Evolutionary conservation across 371 early-diverging fungal species (phyloP).

Genomic region (Lichtheimia ramosa): DNA sequence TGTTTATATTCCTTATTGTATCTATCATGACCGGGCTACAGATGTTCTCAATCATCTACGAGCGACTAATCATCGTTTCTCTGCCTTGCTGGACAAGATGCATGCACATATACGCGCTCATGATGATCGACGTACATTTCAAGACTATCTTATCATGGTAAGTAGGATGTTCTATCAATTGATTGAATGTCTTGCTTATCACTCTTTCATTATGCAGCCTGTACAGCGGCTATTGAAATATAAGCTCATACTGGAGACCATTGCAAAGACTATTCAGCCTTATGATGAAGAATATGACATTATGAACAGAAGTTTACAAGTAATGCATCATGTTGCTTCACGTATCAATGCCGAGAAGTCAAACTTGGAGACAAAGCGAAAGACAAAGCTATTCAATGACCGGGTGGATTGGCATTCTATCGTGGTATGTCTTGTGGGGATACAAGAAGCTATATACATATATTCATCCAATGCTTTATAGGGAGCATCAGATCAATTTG

Average conservation of each 20-base stretch:
- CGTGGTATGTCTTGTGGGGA: not conserved
- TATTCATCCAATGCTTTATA: not conserved
- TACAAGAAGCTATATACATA: too few species aligned
- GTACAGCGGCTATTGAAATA: slow-evolving; percentile 47
- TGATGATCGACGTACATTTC: slow-evolving; percentile 26
- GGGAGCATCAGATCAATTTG: slow-evolving; percentile 34
- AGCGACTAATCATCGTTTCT: slow-evolving; percentile 25
- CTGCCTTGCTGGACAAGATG: slow-evolving; percentile 20
- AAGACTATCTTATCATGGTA: slow-evolving; percentile 50
- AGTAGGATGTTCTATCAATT: not conserved
- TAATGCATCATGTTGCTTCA: slow-evolving; percentile 31
- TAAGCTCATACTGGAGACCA: slow-evolving; percentile 32
- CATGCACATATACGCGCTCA: not conserved
- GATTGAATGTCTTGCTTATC: not conserved
- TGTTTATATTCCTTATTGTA: slow-evolving; percentile 42
- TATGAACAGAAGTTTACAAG: slow-evolving; percentile 26
- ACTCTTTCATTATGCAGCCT: slow-evolving; percentile 24
- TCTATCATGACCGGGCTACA: slow-evolving; percentile 38
- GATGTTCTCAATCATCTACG: slow-evolving; percentile 25
- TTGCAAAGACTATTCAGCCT: slow-evolving; percentile 32
- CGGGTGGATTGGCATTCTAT: slow-evolving; percentile 42
- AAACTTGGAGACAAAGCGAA: slow-evolving; percentile 30
- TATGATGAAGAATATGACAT: slow-evolving; percentile 28
- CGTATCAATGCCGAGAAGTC: slow-evolving; percentile 33
- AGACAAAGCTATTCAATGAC: slow-evolving; percentile 35